These are phyloP conservation scores for Rhizophora apiculata DNA, from an alignment of 345 rosid species.

Conservation along the genomic window DNA sequence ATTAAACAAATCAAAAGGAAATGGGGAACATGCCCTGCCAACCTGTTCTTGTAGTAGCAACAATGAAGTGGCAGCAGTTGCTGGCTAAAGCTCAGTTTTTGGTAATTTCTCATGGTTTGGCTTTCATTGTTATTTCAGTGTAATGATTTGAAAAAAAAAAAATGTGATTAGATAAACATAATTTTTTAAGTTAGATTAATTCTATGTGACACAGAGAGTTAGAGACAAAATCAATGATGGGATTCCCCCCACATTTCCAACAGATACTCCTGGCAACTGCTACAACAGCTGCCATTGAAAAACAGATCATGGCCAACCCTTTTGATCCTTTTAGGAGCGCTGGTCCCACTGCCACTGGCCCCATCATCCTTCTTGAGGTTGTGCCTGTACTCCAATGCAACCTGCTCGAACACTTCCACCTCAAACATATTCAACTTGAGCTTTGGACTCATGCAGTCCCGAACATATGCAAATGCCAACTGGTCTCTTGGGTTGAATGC, in stretches of 20 bases:
- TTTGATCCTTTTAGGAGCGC: slow-evolving; percentile 19
- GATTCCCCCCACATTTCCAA: slow-evolving; percentile 60
- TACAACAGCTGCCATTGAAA: slow-evolving; percentile 36
- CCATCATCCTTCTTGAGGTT: slow-evolving; percentile 38
- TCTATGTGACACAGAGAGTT: not conserved
- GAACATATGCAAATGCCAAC: slow-evolving; percentile 68
- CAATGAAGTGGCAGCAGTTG: too few species aligned
- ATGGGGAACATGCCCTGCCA: slow-evolving; percentile 4
- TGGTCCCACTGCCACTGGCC: slow-evolving; percentile 2
- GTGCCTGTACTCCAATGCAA: slow-evolving; percentile 65
- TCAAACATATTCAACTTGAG: slow-evolving; percentile 72
- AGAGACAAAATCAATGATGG: slow-evolving; percentile 26
- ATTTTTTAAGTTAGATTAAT: not conserved
- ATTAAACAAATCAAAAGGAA: not conserved
- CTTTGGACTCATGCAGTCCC: slow-evolving; percentile 59
- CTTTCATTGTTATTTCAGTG: too few species aligned
- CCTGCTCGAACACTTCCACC: slow-evolving; percentile 70
- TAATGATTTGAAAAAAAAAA: too few species aligned
- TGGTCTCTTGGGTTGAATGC: slow-evolving; percentile 86
- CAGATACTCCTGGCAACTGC: slow-evolving; percentile 56
- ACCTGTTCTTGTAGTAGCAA: not conserved
- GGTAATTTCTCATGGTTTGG: too few species aligned
- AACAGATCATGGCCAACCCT: slow-evolving; percentile 22
- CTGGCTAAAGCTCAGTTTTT: too few species aligned
- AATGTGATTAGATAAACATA: too few species aligned